Percentiles rank a stretch among this genome's conserved stretches.
Evolutionary conservation across 2,329 filamentous ascomycete species (phyloP).

Genomic region (Exophiala viscosa): DNA sequence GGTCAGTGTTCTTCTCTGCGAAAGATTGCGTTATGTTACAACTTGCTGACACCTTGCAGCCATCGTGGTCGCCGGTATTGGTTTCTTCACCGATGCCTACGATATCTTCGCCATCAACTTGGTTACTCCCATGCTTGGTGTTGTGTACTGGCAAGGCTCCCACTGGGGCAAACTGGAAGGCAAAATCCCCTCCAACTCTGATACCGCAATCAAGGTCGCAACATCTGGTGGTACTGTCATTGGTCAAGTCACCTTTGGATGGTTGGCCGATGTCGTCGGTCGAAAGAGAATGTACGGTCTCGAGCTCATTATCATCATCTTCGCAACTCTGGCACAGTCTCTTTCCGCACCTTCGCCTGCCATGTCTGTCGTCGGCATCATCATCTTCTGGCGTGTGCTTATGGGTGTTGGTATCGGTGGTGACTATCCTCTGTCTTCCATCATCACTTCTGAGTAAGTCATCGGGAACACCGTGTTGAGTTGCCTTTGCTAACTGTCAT

Average conservation of each 20-base stretch:
- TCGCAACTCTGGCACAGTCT: slow-evolving; percentile 69
- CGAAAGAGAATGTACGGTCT: slow-evolving; percentile 82
- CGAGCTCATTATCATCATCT: slow-evolving; percentile 76
- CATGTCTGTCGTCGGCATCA: slow-evolving; percentile 51
- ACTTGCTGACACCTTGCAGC: slow-evolving; percentile 41
- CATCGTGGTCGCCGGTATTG: slow-evolving; percentile 73
- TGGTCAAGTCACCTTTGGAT: slow-evolving; percentile 76
- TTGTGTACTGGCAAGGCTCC: slow-evolving; percentile 69
- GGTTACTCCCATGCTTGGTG: slow-evolving; percentile 70
- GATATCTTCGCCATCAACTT: slow-evolving; percentile 76
- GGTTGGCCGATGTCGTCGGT: slow-evolving; percentile 71
- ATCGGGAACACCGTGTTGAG: neutral
- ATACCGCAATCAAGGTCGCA: slow-evolving; percentile 80
- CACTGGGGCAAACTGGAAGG: slow-evolving; percentile 32
- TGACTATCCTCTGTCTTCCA: slow-evolving; percentile 76
- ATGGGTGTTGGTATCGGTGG: slow-evolving; percentile 79
- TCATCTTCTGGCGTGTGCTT: slow-evolving; percentile 78
- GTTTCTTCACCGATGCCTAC: slow-evolving; percentile 86
- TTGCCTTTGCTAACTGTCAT: slow-evolving; percentile 1
- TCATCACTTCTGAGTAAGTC: slow-evolving; percentile 72
- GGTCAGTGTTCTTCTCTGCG: too few species aligned
- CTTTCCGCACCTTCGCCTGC: slow-evolving; percentile 61
- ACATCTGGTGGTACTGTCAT: slow-evolving; percentile 80
- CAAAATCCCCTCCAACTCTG: slow-evolving; percentile 62
- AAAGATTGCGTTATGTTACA: too few species aligned